These are phyloP conservation scores for Blastobotrys raffinosifermentans DNA, from an alignment of 1,139 yeast species.

Conservation along the genomic window DNA sequence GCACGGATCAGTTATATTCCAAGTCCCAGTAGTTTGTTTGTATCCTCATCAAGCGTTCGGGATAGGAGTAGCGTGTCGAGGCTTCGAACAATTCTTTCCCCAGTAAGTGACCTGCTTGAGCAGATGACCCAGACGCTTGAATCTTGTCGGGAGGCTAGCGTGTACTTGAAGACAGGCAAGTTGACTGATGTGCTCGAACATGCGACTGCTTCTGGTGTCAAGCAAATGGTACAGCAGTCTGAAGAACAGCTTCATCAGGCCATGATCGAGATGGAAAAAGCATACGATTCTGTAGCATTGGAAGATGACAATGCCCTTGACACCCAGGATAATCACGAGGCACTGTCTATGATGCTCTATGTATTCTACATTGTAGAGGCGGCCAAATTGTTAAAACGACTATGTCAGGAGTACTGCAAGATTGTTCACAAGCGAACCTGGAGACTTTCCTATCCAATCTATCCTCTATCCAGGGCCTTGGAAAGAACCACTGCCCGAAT, in stretches of 20 bases:
- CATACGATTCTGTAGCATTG: conserved; percentile 7
- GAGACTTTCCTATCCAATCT: conserved; percentile 34
- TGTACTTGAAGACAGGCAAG: conserved; percentile 10
- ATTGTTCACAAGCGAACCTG: conserved; percentile 23
- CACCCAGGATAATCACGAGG: conserved; percentile 14
- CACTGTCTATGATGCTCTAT: conserved; percentile 17
- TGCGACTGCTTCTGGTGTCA: too few relatives aligned
- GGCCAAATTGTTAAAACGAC: conserved; percentile 14
- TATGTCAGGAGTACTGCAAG: conserved; percentile 13
- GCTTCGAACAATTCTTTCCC: conserved; percentile 5
- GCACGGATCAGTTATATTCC: conserved; percentile 42
- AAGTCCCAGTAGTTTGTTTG: conserved; percentile 23
- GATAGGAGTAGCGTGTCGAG: too few relatives aligned
- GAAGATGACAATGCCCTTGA: conserved; percentile 1
- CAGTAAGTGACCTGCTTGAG: conserved; percentile 12
- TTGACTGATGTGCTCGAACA: conserved; percentile 3
- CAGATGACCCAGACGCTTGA: conserved; percentile 13
- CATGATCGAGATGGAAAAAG: conserved; percentile 9
- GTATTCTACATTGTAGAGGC: conserved; percentile 21
- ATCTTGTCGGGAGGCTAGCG: conserved; percentile 14
- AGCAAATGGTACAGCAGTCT: too few relatives aligned
- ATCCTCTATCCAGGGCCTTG: conserved; percentile 39
- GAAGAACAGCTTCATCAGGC: conserved; percentile 8
- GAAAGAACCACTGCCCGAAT: conserved; percentile 39
- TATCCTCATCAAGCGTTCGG: background rate